These are phyloP conservation scores for Phytophthora sp. DNA, from an alignment of 352 stramenopile species.

Conservation along the genomic window DNA sequence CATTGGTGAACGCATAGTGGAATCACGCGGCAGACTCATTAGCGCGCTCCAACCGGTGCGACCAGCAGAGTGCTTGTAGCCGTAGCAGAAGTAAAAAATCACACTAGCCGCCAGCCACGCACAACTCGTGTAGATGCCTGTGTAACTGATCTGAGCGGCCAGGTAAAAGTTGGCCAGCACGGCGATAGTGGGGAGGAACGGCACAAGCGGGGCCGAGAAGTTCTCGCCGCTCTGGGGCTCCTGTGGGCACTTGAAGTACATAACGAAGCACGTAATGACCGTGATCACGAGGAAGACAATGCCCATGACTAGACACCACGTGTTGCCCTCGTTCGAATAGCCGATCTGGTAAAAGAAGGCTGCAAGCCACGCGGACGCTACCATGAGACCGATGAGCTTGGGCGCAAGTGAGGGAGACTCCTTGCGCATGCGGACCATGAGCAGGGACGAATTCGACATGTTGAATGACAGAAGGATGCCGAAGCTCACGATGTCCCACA, in stretches of 20 bases:
- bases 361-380: constrained; percentile 44
- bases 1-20: constrained; percentile 58
- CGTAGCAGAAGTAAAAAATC: constrained; percentile 84
- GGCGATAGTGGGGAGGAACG: constrained; percentile 58
- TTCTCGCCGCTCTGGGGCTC: constrained; percentile 55
- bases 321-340: constrained; percentile 36
- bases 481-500: constrained; percentile 92
- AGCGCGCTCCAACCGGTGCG: constrained; percentile 67
- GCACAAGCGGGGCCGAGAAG: constrained; percentile 72
- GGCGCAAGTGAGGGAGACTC: constrained; percentile 50
- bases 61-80: constrained; percentile 70
- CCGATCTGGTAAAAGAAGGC: constrained; percentile 79
- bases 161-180: constrained; percentile 78
- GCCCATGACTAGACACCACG: constrained; percentile 39
- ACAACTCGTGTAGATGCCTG: constrained; percentile 57
- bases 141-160: constrained; percentile 58
- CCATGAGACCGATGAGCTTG: constrained; percentile 50
- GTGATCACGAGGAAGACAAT: constrained; percentile 62
- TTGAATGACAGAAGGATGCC: constrained; percentile 90
- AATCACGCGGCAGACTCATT: constrained; percentile 56
- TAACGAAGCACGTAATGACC: constrained; percentile 34
- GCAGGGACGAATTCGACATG: constrained; percentile 76
- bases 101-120: constrained; percentile 63
- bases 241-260: constrained; percentile 70
- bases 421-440: constrained; percentile 74